Evolutionary conservation across 192 early-diverging fungal genomes (phyloP).

Genomic region (Chytriomyces sp.): DNA sequence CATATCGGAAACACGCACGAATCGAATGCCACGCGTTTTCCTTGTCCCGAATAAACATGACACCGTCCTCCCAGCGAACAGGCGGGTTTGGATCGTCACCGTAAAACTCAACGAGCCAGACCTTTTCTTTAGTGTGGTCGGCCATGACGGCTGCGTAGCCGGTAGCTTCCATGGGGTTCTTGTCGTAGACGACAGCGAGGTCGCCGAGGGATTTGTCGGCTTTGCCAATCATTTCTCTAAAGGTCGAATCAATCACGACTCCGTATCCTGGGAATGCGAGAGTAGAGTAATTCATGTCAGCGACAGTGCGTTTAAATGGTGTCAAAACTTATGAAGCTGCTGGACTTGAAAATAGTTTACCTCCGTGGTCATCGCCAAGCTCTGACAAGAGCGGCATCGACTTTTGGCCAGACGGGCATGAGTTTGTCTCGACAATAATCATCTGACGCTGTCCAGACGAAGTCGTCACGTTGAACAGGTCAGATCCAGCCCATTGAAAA

Average conservation of each 20-base stretch:
- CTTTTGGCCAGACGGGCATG: slow-evolving; percentile 88
- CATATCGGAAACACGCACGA: slow-evolving; percentile 84
- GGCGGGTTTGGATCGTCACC: slow-evolving; percentile 74
- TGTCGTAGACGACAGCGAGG: slow-evolving; percentile 83
- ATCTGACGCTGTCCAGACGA: slow-evolving; percentile 82
- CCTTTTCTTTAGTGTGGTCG: slow-evolving; percentile 76
- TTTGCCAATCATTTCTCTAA: slow-evolving; percentile 68
- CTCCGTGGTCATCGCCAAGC: slow-evolving; percentile 71
- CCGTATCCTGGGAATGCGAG: slow-evolving; percentile 59
- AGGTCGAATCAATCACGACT: slow-evolving; percentile 74
- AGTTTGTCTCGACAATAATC: slow-evolving; percentile 91
- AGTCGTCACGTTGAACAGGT: slow-evolving; percentile 88
- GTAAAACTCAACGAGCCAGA: slow-evolving; percentile 80
- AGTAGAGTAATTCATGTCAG: too few relatives aligned
- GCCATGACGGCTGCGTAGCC: slow-evolving; percentile 84
- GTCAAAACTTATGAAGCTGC: neutral
- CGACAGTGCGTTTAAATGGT: slow-evolving; percentile 43
- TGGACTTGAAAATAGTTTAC: slow-evolving; percentile 11
- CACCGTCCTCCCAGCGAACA: slow-evolving; percentile 75
- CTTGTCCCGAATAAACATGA: slow-evolving; percentile 74
- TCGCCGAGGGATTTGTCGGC: slow-evolving; percentile 69
- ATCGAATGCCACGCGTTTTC: slow-evolving; percentile 77
- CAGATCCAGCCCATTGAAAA: slow-evolving; percentile 86
- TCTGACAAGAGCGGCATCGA: slow-evolving; percentile 85
- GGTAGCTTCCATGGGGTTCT: slow-evolving; percentile 85